phyloP scores from a whole-genome alignment of 306 rosid species.

The Vigna angularis region DNA sequence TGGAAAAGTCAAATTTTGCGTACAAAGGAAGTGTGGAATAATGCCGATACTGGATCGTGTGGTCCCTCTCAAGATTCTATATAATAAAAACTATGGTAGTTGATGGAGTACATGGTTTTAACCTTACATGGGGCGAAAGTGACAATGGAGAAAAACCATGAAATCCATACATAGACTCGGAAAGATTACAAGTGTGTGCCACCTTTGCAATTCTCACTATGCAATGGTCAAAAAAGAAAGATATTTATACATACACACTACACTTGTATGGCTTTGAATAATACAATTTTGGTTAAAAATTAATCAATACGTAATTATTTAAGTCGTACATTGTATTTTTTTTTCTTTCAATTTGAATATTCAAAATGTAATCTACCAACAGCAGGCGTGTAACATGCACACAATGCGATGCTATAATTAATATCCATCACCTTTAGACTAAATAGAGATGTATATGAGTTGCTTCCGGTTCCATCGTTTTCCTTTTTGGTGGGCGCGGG shows the following conservation, averaged over 20 bases:
- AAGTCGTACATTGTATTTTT: too few species aligned
- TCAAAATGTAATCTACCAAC: too few species aligned
- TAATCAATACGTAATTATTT: too few species aligned
- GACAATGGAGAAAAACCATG: neutral
- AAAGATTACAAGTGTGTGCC: neutral
- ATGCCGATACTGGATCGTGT: neutral
- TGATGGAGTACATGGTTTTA: neutral
- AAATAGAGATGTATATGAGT: too few species aligned
- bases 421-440: too few species aligned
- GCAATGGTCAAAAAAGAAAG: neutral
- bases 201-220: neutral
- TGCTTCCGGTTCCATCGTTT: too few species aligned
- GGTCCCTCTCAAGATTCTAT: constrained; percentile 22
- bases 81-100: neutral
- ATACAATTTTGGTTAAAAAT: too few species aligned
- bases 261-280: neutral
- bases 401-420: too few species aligned
- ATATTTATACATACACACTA: neutral
- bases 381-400: too few species aligned
- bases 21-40: constrained; percentile 6
- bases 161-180: neutral
- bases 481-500: too few species aligned
- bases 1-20: constrained; percentile 42
- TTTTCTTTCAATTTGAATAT: too few species aligned
- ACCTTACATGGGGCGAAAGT: constrained; percentile 19